These are phyloP conservation scores for Pseudozyma sp. DNA, from an alignment of 1,284 basidiomycete species.

Conservation along the genomic window DNA sequence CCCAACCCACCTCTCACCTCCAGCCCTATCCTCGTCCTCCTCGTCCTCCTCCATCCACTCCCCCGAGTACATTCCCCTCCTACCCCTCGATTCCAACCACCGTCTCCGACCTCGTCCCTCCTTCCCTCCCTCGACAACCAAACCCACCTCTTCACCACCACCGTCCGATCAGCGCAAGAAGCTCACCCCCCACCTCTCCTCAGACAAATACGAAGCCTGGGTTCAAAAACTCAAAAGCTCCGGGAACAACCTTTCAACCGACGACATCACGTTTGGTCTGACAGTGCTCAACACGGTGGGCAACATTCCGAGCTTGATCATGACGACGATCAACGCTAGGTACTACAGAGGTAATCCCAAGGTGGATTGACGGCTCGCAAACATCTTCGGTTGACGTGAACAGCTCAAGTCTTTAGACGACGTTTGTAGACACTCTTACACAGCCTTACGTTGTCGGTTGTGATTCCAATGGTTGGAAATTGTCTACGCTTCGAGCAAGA, in stretches of 20 bases:
- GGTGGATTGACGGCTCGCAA: conserved; percentile 13
- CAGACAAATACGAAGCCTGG: not conserved
- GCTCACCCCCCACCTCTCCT: too few relatives aligned
- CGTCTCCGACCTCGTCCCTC: not conserved
- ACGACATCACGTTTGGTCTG: conserved; percentile 33
- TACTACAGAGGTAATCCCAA: conserved; percentile 40
- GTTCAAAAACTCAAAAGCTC: not conserved
- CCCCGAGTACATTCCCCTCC: not conserved
- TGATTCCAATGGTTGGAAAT: too few relatives aligned
- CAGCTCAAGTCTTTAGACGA: too few relatives aligned
- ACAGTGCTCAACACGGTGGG: conserved; percentile 41
- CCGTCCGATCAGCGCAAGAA: too few relatives aligned
- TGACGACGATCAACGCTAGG: conserved; percentile 28
- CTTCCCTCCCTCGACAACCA: not conserved
- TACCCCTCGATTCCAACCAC: not conserved
- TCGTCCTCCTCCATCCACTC: not conserved
- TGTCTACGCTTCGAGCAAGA: not conserved
- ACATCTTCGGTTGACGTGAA: too few relatives aligned
- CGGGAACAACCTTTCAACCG: conserved; percentile 9
- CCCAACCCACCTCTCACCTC: not conserved
- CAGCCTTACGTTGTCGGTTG: too few relatives aligned
- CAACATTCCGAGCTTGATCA: conserved; percentile 28
- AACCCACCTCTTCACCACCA: not conserved
- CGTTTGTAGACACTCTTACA: too few relatives aligned
- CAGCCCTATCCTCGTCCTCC: not conserved